phyloP scores from a whole-genome alignment of 371 early-diverging fungal species.

The Rhizopus stolonifer region DNA sequence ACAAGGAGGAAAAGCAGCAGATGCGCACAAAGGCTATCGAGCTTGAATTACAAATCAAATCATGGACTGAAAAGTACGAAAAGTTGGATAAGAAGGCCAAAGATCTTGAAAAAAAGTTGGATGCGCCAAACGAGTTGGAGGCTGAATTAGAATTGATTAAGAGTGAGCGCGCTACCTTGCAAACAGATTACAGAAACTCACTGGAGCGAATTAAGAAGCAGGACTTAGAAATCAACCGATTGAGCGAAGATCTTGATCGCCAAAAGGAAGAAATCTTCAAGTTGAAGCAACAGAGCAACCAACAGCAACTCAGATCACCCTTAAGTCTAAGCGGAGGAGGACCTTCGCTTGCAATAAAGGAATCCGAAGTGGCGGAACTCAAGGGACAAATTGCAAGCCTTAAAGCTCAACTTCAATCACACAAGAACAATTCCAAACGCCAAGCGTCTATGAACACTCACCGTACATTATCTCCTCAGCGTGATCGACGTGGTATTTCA shows the following conservation, averaged over 20 bases:
- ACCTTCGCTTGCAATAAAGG: slow-evolving; percentile 18
- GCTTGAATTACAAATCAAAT: slow-evolving; percentile 64
- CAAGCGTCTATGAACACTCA: slow-evolving; percentile 41
- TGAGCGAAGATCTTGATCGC: slow-evolving; percentile 57
- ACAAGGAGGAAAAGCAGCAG: slow-evolving; percentile 69
- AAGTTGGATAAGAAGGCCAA: slow-evolving; percentile 51
- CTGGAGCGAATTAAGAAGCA: slow-evolving; percentile 62
- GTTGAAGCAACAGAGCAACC: slow-evolving; percentile 44
- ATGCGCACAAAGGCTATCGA: slow-evolving; percentile 53
- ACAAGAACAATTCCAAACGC: slow-evolving; percentile 41
- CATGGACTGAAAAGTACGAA: slow-evolving; percentile 74
- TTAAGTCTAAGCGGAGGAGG: slow-evolving; percentile 23
- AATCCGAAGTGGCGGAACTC: slow-evolving; percentile 44
- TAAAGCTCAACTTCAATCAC: slow-evolving; percentile 50
- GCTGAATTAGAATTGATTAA: slow-evolving; percentile 59
- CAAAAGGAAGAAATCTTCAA: slow-evolving; percentile 72
- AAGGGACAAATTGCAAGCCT: slow-evolving; percentile 53
- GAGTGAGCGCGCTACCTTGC: slow-evolving; percentile 47
- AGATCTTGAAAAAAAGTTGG: slow-evolving; percentile 46
- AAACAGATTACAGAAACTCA: slow-evolving; percentile 49
- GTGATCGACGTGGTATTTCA: slow-evolving; percentile 38
- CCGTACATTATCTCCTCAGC: slow-evolving; percentile 39
- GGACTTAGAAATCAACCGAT: slow-evolving; percentile 65
- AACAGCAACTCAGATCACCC: slow-evolving; percentile 17
- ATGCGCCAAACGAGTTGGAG: slow-evolving; percentile 56